Base-by-base conservation (phyloP, 1,284 basidiomycete genomes). In the Vanrija sp. region DNA sequence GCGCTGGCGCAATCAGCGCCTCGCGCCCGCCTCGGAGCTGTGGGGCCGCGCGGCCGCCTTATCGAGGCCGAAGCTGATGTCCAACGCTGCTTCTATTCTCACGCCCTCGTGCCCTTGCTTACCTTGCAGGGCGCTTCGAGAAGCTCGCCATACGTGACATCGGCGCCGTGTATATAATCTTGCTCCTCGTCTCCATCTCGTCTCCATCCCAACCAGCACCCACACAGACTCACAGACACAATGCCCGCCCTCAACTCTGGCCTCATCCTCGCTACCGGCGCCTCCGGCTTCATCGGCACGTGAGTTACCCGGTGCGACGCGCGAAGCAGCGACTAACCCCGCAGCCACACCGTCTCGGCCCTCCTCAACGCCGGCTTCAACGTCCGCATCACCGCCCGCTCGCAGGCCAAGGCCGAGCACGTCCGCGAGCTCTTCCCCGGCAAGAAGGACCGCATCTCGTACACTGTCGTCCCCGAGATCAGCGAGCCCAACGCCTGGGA, bases 401-500 rank as follows among this genome's bases (percentile, higher is more conserved):
- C 80, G 1, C 66, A 66, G 19, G 67, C 68, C 28, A 84, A 83
- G 71, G 80, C 75, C 8, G 68, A 74, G 1, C 77, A 83, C 62
- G 67, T 82, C 48, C 67, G 68, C 52, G 64, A 79, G 34, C 61
- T 78, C 34, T 83, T 82, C 71, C n/a, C n/a, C 19, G n/a, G 40
- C 40, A 42, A 42, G 6, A 2, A n/a, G 19, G n/a, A 42, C 40
- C 40, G 80, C 57, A 42, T 28, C 43, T 15, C 23, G 23, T 28
- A 78, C 78, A 63, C 74, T 81, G 71, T 82, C 38, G 81, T 83
- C 5, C 75, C 79, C 34, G 82, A 84, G 63, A 80, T 58, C 64
- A 80, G 78, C 16, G 72, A 82, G 81, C 78, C 80, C 16, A 82
- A 81, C 23, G 83, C 82, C 4, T 86, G 86, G 58, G 83, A 86